phyloP scores from a whole-genome alignment of 2,329 filamentous ascomycete species.

The Pseudogymnoascus sp. region DNA sequence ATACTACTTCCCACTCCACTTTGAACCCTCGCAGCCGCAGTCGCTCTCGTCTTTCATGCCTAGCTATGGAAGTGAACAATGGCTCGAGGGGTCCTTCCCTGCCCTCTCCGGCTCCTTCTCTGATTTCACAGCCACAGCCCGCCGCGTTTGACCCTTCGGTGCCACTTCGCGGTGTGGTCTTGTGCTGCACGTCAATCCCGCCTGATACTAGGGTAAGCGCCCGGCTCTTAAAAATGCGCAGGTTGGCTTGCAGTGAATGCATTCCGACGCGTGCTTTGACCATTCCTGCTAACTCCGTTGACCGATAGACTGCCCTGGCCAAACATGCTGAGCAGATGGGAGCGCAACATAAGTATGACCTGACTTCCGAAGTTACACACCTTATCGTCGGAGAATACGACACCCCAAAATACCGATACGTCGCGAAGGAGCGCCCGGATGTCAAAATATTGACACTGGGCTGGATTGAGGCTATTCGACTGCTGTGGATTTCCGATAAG shows the following conservation, averaged over 20 bases:
- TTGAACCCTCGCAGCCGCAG: background rate
- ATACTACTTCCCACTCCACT: background rate
- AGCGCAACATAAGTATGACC: slow-evolving; percentile 77
- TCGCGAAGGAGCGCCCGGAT: slow-evolving; percentile 81
- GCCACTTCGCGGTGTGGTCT: slow-evolving; percentile 63
- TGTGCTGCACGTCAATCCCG: slow-evolving; percentile 83
- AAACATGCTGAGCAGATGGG: slow-evolving; percentile 71
- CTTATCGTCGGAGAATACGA: slow-evolving; percentile 83
- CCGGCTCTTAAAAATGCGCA: slow-evolving; percentile 15
- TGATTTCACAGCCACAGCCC: background rate
- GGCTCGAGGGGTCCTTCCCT: slow-evolving; percentile 1
- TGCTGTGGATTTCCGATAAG: slow-evolving; percentile 72
- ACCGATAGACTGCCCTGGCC: slow-evolving; percentile 45
- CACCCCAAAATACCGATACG: slow-evolving; percentile 92
- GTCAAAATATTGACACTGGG: slow-evolving; percentile 73
- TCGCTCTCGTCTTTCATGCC: slow-evolving; percentile 1
- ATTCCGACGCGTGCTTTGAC: background rate
- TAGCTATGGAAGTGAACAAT: background rate
- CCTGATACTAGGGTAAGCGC: slow-evolving; percentile 66
- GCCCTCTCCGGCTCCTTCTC: background rate
- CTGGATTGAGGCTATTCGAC: slow-evolving; percentile 76
- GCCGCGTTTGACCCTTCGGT: slow-evolving; percentile 33
- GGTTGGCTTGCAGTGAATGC: slow-evolving; percentile 30
- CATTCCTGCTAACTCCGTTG: slow-evolving; percentile 12
- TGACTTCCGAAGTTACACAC: slow-evolving; percentile 94